phyloP scores from a whole-genome alignment of 257 asterid species.

The Agastache rugosa region DNA sequence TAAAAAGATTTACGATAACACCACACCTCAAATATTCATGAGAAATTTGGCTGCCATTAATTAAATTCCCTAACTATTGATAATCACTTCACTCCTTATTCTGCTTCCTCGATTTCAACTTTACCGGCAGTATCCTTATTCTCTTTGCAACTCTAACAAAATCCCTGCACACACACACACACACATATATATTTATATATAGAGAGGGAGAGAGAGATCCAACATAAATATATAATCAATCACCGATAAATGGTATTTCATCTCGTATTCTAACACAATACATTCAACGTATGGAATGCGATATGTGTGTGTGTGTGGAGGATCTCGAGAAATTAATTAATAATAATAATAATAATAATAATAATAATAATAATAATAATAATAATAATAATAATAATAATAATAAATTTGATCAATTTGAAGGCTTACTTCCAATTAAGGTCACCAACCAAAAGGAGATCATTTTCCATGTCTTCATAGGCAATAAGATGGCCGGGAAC shows the following conservation, averaged over 20 bases:
- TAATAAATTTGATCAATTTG: too few species aligned
- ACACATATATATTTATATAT: background rate
- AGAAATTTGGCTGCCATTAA: background rate
- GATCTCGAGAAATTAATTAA: too few species aligned
- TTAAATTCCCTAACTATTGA: background rate
- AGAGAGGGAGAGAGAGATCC: too few species aligned
- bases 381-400: too few species aligned
- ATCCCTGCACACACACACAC: constrained; percentile 54
- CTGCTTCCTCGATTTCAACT: constrained; percentile 56
- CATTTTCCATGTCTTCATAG: constrained; percentile 83
- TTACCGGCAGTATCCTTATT: constrained; percentile 75
- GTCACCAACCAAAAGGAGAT: constrained; percentile 85
- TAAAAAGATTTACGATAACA: background rate
- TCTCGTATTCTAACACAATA: too few species aligned
- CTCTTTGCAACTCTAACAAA: constrained; percentile 82
- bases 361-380: too few species aligned
- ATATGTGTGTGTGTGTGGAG: too few species aligned
- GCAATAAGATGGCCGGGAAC: constrained; percentile 80
- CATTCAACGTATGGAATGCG: too few species aligned
- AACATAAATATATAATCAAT: background rate
- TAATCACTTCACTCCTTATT: constrained; percentile 33
- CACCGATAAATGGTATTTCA: too few species aligned
- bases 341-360: too few species aligned
- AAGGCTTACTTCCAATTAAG: constrained; percentile 75
- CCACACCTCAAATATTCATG: background rate